These are phyloP conservation scores for Xylaria sp. DNA, from an alignment of 2,329 filamentous ascomycete genomes.

Conservation along the genomic window DNA sequence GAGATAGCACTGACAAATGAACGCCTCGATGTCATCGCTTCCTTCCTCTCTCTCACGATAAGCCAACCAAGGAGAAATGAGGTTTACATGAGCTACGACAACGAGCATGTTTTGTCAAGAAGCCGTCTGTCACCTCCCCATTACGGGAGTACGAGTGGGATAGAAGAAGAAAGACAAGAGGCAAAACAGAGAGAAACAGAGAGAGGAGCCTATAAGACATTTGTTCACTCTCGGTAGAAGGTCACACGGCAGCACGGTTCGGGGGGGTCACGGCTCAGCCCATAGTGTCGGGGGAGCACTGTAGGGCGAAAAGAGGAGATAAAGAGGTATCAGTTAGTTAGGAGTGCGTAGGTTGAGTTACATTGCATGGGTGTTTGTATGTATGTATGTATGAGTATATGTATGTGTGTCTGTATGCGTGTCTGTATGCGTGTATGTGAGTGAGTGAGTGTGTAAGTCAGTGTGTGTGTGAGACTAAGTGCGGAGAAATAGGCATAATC, in stretches of 20 bases:
- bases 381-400: too few relatives aligned
- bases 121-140: conserved; percentile 18
- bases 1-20: conserved; percentile 10
- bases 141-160: conserved; percentile 3
- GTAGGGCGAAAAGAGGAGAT: conserved; percentile 25
- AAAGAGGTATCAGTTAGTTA: conserved; percentile 34
- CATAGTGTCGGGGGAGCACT: conserved; percentile 29
- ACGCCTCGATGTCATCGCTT: neutral
- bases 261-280: conserved; percentile 31
- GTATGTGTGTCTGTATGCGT: conserved; percentile 11
- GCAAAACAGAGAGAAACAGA: neutral
- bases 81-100: conserved; percentile 2
- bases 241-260: conserved; percentile 38
- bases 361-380: conserved; percentile 9
- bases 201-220: conserved; percentile 9
- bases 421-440: neutral
- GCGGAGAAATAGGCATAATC: conserved; percentile 40
- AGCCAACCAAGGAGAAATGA: neutral
- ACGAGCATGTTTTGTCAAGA: conserved; percentile 4
- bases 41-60: conserved; percentile 4
- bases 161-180: neutral
- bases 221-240: conserved; percentile 24
- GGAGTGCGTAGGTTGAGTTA: conserved; percentile 35
- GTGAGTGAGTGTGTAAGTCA: too few relatives aligned
- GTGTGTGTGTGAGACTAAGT: conserved; percentile 34